phyloP scores from a whole-genome alignment of 1,284 basidiomycete genomes.

The Trichosporon sp. region DNA sequence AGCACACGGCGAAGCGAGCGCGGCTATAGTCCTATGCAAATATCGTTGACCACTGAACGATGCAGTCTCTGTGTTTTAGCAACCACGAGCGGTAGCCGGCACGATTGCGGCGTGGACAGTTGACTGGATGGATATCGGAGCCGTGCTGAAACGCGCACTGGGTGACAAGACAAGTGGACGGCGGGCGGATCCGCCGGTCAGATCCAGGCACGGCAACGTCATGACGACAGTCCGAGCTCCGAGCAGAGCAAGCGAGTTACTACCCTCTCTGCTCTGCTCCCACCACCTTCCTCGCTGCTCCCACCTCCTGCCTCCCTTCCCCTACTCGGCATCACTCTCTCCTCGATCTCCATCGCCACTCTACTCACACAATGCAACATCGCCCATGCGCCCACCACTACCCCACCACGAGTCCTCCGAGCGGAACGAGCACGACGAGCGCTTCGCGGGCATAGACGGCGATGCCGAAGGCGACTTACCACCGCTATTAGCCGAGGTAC shows the following conservation, averaged over 20 bases:
- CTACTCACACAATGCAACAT: background rate
- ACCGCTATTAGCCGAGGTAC: constrained; percentile 37
- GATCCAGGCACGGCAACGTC: background rate
- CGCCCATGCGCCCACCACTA: background rate
- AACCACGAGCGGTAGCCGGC: too few relatives aligned
- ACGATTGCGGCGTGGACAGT: too few relatives aligned
- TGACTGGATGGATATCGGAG: background rate
- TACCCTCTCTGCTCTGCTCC: too few relatives aligned
- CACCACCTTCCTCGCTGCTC: too few relatives aligned
- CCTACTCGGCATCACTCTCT: background rate
- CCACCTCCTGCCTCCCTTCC: too few relatives aligned
- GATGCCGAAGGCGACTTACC: constrained; percentile 7
- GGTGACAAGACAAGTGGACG: too few relatives aligned
- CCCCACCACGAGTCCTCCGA: background rate
- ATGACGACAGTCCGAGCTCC: background rate
- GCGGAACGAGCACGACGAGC: background rate
- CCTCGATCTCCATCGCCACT: background rate
- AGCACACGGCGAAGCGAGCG: too few relatives aligned
- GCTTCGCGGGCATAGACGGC: too few relatives aligned
- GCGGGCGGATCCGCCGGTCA: background rate
- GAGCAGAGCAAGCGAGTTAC: background rate
- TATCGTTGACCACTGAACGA: too few relatives aligned
- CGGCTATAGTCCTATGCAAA: background rate
- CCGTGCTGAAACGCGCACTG: too few relatives aligned
- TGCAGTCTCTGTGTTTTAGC: too few relatives aligned